A percentile compares a stretch with the other conserved stretches of the same genome.
phyloP scores from a whole-genome alignment of 2,329 filamentous ascomycete species.

The Sclerotinia glacialis region DNA sequence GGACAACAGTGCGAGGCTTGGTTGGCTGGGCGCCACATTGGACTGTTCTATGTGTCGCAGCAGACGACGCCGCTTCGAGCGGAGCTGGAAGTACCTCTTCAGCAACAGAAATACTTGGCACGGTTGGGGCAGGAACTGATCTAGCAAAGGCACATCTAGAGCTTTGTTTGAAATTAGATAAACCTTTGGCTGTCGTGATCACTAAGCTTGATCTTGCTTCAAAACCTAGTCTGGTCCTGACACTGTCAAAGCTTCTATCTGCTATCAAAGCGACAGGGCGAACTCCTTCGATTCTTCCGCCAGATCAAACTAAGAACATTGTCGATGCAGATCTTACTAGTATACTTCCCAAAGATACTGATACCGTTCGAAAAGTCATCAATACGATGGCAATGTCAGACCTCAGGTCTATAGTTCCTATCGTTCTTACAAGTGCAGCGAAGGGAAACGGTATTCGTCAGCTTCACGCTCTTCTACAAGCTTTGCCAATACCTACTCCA shows the following conservation, averaged over 20 bases:
- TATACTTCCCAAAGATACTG: constrained; percentile 55
- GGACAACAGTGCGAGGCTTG: constrained; percentile 85
- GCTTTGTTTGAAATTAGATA: constrained; percentile 74
- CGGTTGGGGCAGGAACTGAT: constrained; percentile 59
- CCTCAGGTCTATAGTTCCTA: constrained; percentile 62
- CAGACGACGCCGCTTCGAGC: constrained; percentile 58
- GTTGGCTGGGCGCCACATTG: constrained; percentile 96
- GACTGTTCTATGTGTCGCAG: constrained; percentile 82
- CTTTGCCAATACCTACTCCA: constrained; percentile 64
- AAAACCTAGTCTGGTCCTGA: constrained; percentile 65
- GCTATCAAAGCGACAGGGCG: constrained; percentile 73
- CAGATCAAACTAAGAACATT: constrained; percentile 50
- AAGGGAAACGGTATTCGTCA: constrained; percentile 78
- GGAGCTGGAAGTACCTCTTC: constrained; percentile 45
- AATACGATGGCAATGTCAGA: constrained; percentile 46
- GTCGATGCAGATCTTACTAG: constrained; percentile 51
- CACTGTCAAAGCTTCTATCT: constrained; percentile 70
- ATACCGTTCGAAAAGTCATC: constrained; percentile 57
- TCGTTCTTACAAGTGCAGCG: constrained; percentile 82
- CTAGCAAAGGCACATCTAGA: constrained; percentile 78
- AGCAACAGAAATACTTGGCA: constrained; percentile 51
- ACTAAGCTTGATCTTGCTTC: constrained; percentile 90
- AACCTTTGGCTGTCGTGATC: constrained; percentile 77
- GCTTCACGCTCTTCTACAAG: constrained; percentile 76
- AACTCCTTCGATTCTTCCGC: constrained; percentile 69